Conservation (phyloP, 306 rosid species). For the Quillaja saponaria region DNA sequence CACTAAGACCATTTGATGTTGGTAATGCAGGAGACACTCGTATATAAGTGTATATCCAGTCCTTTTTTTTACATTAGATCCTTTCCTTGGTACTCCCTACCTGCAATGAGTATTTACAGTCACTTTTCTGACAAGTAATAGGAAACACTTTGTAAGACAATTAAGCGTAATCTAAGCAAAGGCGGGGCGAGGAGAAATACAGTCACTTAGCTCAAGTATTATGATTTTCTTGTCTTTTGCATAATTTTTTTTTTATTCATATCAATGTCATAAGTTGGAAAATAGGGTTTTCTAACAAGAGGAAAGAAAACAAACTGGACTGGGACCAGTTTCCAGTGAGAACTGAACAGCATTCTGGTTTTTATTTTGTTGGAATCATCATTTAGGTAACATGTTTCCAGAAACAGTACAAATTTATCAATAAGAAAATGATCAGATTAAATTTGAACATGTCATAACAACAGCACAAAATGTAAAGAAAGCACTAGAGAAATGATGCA, state of each 20-base stretch:
- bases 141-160: conserved; percentile 24
- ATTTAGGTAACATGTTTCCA: no score
- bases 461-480: no score
- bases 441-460: no score
- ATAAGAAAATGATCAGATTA: no score
- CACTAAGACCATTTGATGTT: conserved; percentile 33
- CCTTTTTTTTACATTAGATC: conserved; percentile 16
- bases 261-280: neutral
- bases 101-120: conserved; percentile 33
- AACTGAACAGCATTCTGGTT: no score
- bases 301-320: neutral
- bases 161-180: neutral
- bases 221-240: no score
- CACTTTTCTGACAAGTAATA: conserved; percentile 25
- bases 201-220: neutral
- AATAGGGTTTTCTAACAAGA: neutral
- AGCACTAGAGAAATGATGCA: neutral
- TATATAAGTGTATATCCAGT: conserved; percentile 1
- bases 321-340: no score
- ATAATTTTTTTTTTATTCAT: no score
- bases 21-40: conserved; percentile 13
- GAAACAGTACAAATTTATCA: no score
- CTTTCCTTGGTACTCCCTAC: conserved; percentile 16
- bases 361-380: no score
- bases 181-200: neutral